Base-by-base conservation (phyloP, 1,284 basidiomycete genomes). In the Sporisorium scitamineum region DNA sequence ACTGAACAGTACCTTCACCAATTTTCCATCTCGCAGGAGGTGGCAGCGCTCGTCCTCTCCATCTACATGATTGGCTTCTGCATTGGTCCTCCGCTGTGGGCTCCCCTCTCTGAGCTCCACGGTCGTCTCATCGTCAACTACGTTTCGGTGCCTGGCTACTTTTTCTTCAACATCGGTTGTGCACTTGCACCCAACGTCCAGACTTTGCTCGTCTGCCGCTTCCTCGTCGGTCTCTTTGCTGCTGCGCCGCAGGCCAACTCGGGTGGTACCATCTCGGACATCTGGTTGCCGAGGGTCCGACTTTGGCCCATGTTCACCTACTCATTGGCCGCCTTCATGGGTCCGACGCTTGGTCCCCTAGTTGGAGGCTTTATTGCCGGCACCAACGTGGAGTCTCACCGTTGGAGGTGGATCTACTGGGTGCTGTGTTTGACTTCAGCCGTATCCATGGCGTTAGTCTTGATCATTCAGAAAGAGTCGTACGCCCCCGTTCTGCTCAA, bases 121-220 rank as follows among this genome's bases (percentile, higher is more conserved):
- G 80, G 80, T 2, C 72, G 80, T n/a, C 50, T 57, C 11, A 34
- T 63, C n/a, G 73, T 81, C 61, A 79, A 76, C 57, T 54, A 79
- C 48, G 48, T 71, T 24, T 70, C 76, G 9, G 62, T 71, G 2
- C 65, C 71, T 2, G 52, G 74, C 48, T 76, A 66, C 56, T 64
- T 69, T 26, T 61, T 76, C 39, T 80, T 78, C 58, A 72, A 73
- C 57, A 66, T 80, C 29, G 76, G 73, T 3, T 75, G 76, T 29
- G 78, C 76, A 6, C 44, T 76, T 6, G 64, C 72, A 22, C 54
- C 62, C 41, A 76, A 80, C 45, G 42, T 73, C 24, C 55, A 48
- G 13, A 79, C 73, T 0, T 51, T 80, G 9, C 57, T 80, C 16
- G 66, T 76, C n/a, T 60, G 59, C 27, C 71, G 78, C 3, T 69